Conservation (phyloP, 805 yeast species). For the Priceomyces medius region DNA sequence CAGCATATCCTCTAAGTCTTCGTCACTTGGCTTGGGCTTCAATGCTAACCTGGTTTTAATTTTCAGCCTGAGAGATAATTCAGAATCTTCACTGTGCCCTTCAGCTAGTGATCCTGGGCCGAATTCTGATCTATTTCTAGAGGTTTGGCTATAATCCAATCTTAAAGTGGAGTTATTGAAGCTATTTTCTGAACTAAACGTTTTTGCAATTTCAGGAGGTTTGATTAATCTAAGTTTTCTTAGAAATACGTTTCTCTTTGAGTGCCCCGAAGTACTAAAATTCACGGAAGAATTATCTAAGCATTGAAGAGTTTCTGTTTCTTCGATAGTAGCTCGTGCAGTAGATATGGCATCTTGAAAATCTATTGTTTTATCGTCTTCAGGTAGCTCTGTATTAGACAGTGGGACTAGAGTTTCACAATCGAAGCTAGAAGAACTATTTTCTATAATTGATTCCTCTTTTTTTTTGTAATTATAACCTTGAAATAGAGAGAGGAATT, state of each 20-base stretch:
- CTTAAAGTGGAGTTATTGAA: not conserved
- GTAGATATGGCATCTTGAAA: conserved; percentile 1
- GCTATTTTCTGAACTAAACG: not conserved
- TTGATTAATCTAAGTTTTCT: conserved; percentile 1
- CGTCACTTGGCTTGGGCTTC: conserved; percentile 3
- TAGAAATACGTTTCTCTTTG: not conserved
- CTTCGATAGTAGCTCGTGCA: not conserved
- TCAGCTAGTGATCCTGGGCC: not conserved
- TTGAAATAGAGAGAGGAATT: conserved; percentile 1
- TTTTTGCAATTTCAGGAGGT: not conserved
- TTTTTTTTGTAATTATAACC: not conserved
- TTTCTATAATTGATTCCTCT: not conserved
- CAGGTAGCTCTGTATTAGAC: not conserved
- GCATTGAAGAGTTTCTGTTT: not conserved
- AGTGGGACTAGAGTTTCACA: not conserved
- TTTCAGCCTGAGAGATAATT: conserved; percentile 6
- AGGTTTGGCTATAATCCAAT: not conserved
- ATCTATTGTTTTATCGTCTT: not conserved
- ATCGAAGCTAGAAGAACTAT: not conserved
- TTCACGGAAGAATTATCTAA: not conserved
- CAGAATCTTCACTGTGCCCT: not conserved
- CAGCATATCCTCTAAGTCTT: not conserved
- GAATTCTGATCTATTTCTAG: not conserved
- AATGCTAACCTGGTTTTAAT: conserved; percentile 4
- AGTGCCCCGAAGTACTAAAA: not conserved